phyloP scores from a whole-genome alignment of 306 rosid genomes.

The Trifolium pratense region DNA sequence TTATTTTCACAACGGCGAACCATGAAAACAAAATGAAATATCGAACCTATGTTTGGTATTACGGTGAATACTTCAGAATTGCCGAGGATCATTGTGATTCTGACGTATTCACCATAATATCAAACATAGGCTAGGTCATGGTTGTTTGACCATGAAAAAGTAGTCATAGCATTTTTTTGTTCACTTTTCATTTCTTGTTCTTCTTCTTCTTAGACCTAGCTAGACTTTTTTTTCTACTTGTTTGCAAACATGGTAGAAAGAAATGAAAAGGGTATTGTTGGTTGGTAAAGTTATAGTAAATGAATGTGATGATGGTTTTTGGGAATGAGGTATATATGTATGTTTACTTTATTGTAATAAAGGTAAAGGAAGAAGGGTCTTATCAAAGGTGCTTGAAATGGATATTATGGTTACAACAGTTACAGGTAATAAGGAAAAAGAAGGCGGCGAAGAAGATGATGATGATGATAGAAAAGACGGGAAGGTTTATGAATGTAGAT shows the following conservation, averaged over 20 bases:
- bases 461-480: conserved; percentile 78
- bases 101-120: no score
- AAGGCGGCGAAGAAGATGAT: conserved; percentile 76
- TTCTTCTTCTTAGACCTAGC: background rate
- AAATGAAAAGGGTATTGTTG: background rate
- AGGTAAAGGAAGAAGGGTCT: conserved; percentile 36
- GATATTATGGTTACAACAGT: conserved; percentile 47
- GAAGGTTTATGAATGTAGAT: conserved; percentile 97
- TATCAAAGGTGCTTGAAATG: conserved; percentile 47
- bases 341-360: no score
- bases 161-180: background rate
- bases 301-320: background rate
- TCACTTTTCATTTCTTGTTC: background rate
- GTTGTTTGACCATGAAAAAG: background rate
- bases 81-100: no score
- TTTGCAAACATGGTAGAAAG: background rate
- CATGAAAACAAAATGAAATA: no score
- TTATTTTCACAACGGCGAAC: no score
- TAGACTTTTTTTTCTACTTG: background rate
- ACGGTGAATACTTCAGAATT: no score
- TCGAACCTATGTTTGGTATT: no score
- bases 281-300: background rate
- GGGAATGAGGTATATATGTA: background rate
- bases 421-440: conserved; percentile 72
- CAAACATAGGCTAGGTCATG: background rate